A percentile compares a stretch with the other conserved stretches of the same genome.
These are phyloP conservation scores for Austropuccinia psidii DNA, from an alignment of 1,284 basidiomycete species.

Conservation along the genomic window DNA sequence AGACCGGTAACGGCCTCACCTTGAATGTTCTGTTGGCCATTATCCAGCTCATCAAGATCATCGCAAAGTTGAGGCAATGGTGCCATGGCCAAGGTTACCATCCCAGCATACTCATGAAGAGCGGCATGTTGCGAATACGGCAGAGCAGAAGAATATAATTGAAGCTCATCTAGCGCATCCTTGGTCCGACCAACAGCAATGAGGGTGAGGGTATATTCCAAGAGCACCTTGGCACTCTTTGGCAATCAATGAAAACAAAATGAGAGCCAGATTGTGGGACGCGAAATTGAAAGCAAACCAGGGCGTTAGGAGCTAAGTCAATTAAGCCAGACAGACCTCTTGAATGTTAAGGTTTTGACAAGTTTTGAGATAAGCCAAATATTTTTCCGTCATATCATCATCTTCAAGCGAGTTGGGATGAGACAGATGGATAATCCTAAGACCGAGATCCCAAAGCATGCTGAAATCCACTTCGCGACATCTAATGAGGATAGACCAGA, in stretches of 20 bases:
- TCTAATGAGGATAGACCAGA: slow-evolving; percentile 13
- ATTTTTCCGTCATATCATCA: not conserved
- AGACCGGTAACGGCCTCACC: not conserved
- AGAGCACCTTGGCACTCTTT: slow-evolving; percentile 13
- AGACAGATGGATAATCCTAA: slow-evolving; percentile 11
- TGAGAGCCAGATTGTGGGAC: not conserved
- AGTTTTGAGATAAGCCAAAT: slow-evolving; percentile 13
- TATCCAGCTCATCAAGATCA: not conserved
- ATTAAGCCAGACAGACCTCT: slow-evolving; percentile 7
- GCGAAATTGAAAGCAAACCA: not conserved
- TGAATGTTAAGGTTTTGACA: not conserved
- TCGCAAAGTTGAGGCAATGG: not conserved
- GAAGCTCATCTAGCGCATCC: slow-evolving; percentile 14
- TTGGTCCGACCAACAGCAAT: not conserved
- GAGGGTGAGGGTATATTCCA: slow-evolving; percentile 13
- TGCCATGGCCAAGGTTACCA: not conserved
- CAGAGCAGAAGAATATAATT: not conserved
- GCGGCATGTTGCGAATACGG: slow-evolving; percentile 19
- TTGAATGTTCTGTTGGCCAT: not conserved
- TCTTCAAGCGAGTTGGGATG: not conserved
- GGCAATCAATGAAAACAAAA: not conserved
- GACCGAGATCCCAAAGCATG: slow-evolving; percentile 25
- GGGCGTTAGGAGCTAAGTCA: not conserved
- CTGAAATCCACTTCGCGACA: slow-evolving; percentile 23
- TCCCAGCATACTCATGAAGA: slow-evolving; percentile 22